Conservation (phyloP, 768 basidiomycete species). For the Chalciporus piperatus region DNA sequence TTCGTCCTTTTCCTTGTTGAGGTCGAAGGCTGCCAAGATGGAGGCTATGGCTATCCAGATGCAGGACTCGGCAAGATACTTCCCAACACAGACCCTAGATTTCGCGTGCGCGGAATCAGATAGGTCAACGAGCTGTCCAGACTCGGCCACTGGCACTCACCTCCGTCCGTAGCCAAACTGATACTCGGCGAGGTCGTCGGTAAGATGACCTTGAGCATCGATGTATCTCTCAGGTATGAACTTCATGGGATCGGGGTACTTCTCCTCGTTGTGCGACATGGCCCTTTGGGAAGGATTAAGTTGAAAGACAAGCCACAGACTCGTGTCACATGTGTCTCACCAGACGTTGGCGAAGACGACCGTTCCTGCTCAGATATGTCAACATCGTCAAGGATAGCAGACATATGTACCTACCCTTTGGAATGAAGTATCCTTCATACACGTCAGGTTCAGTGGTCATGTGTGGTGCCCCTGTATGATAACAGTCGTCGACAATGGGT, state of each 20-base stretch:
- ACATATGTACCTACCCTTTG: slow-evolving; percentile 12
- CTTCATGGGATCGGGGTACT: neutral
- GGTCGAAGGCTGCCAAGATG: slow-evolving; percentile 24
- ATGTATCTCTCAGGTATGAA: slow-evolving; percentile 12
- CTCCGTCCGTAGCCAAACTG: slow-evolving; percentile 26
- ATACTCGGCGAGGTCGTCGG: slow-evolving; percentile 16
- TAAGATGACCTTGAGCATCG: slow-evolving; percentile 13
- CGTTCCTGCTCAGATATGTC: slow-evolving; percentile 16
- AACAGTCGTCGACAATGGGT: too few relatives aligned
- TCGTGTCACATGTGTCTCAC: slow-evolving; percentile 1
- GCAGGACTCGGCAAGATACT: slow-evolving; percentile 25
- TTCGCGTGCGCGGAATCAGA: too few relatives aligned
- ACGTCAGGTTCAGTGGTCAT: slow-evolving; percentile 13
- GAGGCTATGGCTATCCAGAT: slow-evolving; percentile 27
- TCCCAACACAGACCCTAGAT: slow-evolving; percentile 22
- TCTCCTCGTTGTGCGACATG: neutral
- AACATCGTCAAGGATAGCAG: neutral
- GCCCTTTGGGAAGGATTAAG: slow-evolving; percentile 12
- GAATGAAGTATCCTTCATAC: slow-evolving; percentile 17
- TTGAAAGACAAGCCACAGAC: neutral
- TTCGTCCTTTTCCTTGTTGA: slow-evolving; percentile 30
- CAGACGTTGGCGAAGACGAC: slow-evolving; percentile 18
- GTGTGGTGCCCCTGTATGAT: slow-evolving; percentile 29
- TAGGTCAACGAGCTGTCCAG: too few relatives aligned
- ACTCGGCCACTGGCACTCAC: too few relatives aligned